Evolutionary conservation across 2,329 filamentous ascomycete genomes (phyloP), one percentile per base, ranked within the genome.

Genomic region (Celoporthe dispersa): DNA sequence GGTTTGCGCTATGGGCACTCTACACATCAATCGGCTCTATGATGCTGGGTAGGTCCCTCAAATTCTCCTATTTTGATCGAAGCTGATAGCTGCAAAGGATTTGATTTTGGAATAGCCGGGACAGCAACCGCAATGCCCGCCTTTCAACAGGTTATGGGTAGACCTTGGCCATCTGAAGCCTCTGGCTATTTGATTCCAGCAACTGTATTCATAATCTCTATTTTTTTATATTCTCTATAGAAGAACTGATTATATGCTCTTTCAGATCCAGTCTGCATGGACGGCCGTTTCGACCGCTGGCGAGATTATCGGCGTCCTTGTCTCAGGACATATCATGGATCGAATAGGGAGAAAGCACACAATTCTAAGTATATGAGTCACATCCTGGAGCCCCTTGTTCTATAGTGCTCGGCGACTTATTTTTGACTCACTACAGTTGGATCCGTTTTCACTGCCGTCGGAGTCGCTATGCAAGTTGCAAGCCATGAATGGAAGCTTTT

Each of bases 291-390:
- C 68, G 5, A 72, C 70, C 9, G 70, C 61, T 31, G 70, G 68
- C 19, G 70, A 72, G n/a, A 60, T 70, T 19, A 12, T 68, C 19
- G 70, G 70, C 14, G 41, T 72, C 2, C 28, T 72, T 14, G 25
- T 72, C 7, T 70, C 70, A 6, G 70, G 70, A 12, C 57, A 70
- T 39, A 22, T 70, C 3, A 67, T 72, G 33, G 68, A 70, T 25
- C 65, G 70, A 1, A 70, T 72, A 5, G 70, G 70, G 19, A 60
- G 70, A 12, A 72, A 72, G 41, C 72, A 72, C n/a, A 71, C 71
- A 2, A 78, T 76, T 28, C 53, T 79, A 12, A 22, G 44, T 51
- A 51, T n/a, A 11, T 8, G 3, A n/a, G 22, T 5, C 39, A 39
- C 37, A 2, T 3, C 39, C 39, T 14, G 39, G 11, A 14, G 6